Base-by-base conservation (phyloP, 768 basidiomycete genomes). In the Agaricus sinodeliciosus region DNA sequence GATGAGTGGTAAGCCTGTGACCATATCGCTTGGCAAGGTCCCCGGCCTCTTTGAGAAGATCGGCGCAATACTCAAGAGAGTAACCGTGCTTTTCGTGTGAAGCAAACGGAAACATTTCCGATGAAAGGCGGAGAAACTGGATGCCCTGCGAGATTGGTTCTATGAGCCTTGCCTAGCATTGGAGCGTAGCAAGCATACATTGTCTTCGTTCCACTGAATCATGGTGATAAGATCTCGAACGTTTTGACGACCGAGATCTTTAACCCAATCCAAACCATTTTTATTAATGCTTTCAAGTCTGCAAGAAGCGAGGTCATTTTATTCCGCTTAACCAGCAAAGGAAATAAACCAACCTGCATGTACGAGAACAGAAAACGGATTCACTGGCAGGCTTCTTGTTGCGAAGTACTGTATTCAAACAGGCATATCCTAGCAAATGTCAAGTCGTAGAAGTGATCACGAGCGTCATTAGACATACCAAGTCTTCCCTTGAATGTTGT, bases 21-120 rank as follows among this genome's bases (percentile, higher is more conserved):
- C 83, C 82, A 55, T 85, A 79, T 59, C 78, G 78, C 36, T 76
- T 80, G 11, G 87, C 88, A 19, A 90, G 72, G 5, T 71, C 74
- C 1, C 89, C 90, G 19, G 80, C 83, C 60, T 72, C 61, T 2
- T 74, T 73, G 4, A 84, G 71, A 19, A 79, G 68, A 3, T 69
- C 52, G 4, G 78, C 72, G 5, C 89, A 92, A 55, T 89, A 94
- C 7, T 80, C 77, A 22, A 97, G 75, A 13, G 82, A 77, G 65
- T 97, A 96, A 0, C 92, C 92, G 60, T 92, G 80, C 16, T 73
- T 75, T 15, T 69, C 73, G 59, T 97, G 94, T 1, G 87, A 88
- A 0, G 93, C 92, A 60, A 87, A 96, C 0, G 94, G 93, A 67
- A 96, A 95, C 80, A 96, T 85, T 58, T 93, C 90, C 7, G 90